Base-by-base conservation (phyloP, 345 rosid genomes). In the Lepidium sativum region DNA sequence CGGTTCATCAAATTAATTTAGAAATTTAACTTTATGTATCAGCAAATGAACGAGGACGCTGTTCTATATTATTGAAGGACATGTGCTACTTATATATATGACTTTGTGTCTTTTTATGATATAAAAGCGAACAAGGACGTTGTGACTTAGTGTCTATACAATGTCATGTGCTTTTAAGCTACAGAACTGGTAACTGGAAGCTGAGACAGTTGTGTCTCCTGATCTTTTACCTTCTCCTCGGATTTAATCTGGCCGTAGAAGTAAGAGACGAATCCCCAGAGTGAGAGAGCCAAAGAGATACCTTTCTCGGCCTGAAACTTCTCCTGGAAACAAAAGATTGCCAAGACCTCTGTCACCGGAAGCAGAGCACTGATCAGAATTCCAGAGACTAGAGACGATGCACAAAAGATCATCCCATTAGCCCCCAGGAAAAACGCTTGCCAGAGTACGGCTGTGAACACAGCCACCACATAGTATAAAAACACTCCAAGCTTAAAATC, bases 201-300 rank as follows among this genome's bases (percentile, higher is more conserved):
- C 72, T 68, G 72, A 48, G 59, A 31, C 31, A 41, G 45, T 60
- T 60, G 67, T 21, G 60, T 41, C 35, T 70, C 69, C 5, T 39
- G 49, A 27, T 16, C 15, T 15, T 41, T 49, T 0, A 27, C 35
- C 18, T 25, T 60, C 65, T 45, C 39, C 57, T 44, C 32, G 15
- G 38, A 35, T 54, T 55, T 65, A 23, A 76, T 4, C 71, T 87
- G 87, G 4, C 94, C 91, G 16, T 88, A 86, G 18, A 84, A 86
- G 67, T 88, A 88, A 6, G 96, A 87, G 47, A 57, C 17, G 17
- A 84, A 86, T 3, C 91, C 92, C 92, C 95, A 87, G 0, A 87
- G 82, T 0, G 87, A 82, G 17, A 87, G 81, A 7, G 58, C 82
- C 18, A 87, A 80, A 37, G 95, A 72, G 15, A 87, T 78, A 0